Percentiles rank a stretch among this genome's conserved stretches.
phyloP scores from a whole-genome alignment of 2,329 filamentous ascomycete species.

The Thyridium curvatum region DNA sequence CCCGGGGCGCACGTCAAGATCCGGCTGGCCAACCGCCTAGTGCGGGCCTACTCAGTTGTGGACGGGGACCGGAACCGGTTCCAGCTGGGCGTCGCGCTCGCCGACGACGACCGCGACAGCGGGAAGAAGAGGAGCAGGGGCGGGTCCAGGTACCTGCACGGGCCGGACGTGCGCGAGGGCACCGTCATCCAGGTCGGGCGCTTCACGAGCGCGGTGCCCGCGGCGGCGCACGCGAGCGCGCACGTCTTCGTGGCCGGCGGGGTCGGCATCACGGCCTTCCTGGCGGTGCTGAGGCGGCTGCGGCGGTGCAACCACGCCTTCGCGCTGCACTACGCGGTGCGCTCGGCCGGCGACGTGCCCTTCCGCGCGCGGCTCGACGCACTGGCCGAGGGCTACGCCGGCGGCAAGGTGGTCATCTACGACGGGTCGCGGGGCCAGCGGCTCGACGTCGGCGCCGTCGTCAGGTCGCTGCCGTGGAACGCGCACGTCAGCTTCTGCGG shows the following conservation, averaged over 20 bases:
- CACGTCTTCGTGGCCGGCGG: slow-evolving; percentile 60
- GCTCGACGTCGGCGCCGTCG: slow-evolving; percentile 42
- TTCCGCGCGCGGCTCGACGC: slow-evolving; percentile 41
- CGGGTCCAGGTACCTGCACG: slow-evolving; percentile 54
- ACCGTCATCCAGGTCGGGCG: slow-evolving; percentile 43
- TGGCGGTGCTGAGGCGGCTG: slow-evolving; percentile 38
- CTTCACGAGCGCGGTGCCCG: slow-evolving; percentile 42
- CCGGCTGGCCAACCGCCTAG: slow-evolving; percentile 47
- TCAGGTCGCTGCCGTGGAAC: slow-evolving; percentile 41
- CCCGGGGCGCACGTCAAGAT: slow-evolving; percentile 51
- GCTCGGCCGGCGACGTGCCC: slow-evolving; percentile 37
- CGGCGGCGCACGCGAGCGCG: slow-evolving; percentile 39
- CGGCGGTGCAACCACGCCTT: slow-evolving; percentile 40
- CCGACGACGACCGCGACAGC: slow-evolving; percentile 28
- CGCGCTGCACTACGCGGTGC: slow-evolving; percentile 53
- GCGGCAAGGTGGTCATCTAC: slow-evolving; percentile 39
- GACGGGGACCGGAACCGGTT: slow-evolving; percentile 40
- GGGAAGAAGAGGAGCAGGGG: slow-evolving; percentile 39
- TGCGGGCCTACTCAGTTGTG: slow-evolving; percentile 56
- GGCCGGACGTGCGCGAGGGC: slow-evolving; percentile 32
- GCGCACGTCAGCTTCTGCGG: slow-evolving; percentile 58
- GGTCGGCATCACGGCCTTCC: slow-evolving; percentile 61
- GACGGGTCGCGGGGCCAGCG: slow-evolving; percentile 42
- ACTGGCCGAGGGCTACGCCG: slow-evolving; percentile 21
- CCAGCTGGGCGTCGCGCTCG: slow-evolving; percentile 52